These are phyloP conservation scores for Coriaria nepalensis DNA, from an alignment of 306 rosid species.

Conservation along the genomic window DNA sequence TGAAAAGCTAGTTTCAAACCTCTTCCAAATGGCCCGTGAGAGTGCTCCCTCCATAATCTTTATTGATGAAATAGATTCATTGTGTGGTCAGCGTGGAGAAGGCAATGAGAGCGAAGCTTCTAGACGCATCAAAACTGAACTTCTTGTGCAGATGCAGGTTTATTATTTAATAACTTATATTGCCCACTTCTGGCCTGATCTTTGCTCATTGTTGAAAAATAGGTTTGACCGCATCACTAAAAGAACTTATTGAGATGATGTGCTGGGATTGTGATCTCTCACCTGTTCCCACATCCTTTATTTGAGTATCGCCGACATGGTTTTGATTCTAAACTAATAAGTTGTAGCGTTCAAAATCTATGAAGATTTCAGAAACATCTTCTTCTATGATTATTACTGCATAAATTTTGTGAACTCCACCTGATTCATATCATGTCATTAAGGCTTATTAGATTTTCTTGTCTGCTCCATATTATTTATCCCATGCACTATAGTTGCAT, in stretches of 20 bases:
- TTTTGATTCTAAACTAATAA: too few species aligned
- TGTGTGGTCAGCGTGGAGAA: constrained; percentile 96
- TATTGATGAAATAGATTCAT: constrained; percentile 93
- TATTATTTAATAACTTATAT: not conserved
- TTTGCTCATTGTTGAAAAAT: too few species aligned
- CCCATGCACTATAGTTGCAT: not conserved
- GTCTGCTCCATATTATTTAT: not conserved
- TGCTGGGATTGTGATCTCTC: too few species aligned
- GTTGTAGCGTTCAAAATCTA: too few species aligned
- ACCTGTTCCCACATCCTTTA: too few species aligned
- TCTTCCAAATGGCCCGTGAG: constrained; percentile 98
- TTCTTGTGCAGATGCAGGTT: constrained; percentile 99
- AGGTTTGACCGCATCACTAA: too few species aligned
- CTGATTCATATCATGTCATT: not conserved
- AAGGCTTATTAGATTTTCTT: not conserved
- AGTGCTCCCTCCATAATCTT: constrained; percentile 98
- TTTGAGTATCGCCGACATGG: too few species aligned
- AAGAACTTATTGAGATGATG: too few species aligned
- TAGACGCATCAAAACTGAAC: constrained; percentile 95
- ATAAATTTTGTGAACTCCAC: not conserved
- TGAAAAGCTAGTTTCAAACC: constrained; percentile 94
- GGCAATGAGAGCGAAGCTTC: constrained; percentile 99
- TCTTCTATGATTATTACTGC: too few species aligned
- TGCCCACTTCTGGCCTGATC: too few species aligned
- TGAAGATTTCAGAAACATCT: too few species aligned